These are phyloP conservation scores for Parachaetomium inaequale DNA, from an alignment of 495 filamentous ascomycete species.

Conservation along the genomic window DNA sequence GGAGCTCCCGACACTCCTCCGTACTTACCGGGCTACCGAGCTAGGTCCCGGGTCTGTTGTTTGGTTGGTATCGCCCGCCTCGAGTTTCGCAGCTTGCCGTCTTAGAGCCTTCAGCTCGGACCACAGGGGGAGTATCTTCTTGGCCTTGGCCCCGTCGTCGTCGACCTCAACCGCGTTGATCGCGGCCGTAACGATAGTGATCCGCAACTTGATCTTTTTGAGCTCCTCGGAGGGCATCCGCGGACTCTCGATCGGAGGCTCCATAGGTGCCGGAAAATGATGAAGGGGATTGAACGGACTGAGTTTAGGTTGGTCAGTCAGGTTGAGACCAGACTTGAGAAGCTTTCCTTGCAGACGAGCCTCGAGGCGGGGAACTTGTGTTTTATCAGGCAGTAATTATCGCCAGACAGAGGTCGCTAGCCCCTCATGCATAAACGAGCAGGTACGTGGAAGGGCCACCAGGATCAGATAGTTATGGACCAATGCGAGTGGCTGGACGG, in stretches of 20 bases:
- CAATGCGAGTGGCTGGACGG: no score
- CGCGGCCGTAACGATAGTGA: neutral
- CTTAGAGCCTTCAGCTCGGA: neutral
- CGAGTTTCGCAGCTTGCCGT: neutral
- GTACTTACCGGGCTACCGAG: neutral
- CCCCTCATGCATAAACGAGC: no score
- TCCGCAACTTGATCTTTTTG: neutral
- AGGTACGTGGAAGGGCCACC: no score
- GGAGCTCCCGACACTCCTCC: neutral
- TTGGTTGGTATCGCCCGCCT: neutral
- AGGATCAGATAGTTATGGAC: no score
- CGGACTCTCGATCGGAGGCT: neutral
- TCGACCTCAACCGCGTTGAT: neutral
- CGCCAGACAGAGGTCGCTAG: no score
- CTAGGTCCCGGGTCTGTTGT: neutral
- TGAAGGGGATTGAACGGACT: neutral
- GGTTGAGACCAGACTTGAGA: no score
- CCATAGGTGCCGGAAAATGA: neutral
- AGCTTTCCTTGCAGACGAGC: no score
- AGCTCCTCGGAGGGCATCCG: neutral
- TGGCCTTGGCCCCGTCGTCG: neutral
- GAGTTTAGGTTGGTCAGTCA: slow-evolving; percentile 1
- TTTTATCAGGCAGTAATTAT: no score
- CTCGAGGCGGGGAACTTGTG: no score
- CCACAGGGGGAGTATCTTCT: neutral